phyloP scores from a whole-genome alignment of 768 basidiomycete genomes.

The Lyophyllum shimeji region DNA sequence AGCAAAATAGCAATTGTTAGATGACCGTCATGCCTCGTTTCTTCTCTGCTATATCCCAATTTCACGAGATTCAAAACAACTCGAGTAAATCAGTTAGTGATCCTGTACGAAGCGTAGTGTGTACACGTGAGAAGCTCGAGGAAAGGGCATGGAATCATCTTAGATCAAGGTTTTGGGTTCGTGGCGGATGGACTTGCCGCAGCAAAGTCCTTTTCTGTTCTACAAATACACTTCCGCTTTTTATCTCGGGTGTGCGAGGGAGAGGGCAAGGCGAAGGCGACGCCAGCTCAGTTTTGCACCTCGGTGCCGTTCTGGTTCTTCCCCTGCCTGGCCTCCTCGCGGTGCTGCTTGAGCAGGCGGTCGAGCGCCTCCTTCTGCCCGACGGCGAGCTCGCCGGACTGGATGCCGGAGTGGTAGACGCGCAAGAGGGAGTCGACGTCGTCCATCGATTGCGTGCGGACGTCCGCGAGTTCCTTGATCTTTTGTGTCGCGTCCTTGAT shows the following conservation, averaged over 20 bases:
- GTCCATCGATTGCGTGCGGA: constrained; percentile 98
- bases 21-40: background rate
- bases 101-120: background rate
- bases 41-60: background rate
- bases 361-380: constrained; percentile 95
- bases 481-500: constrained; percentile 98
- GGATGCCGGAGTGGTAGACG: constrained; percentile 93
- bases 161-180: constrained; percentile 5
- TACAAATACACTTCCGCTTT: constrained; percentile 15
- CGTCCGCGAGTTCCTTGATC: constrained; percentile 99
- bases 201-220: constrained; percentile 17
- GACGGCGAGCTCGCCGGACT: constrained; percentile 86
- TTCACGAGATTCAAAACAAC: background rate
- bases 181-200: background rate
- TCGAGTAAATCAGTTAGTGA: background rate
- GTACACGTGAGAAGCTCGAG: background rate
- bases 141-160: background rate
- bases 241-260: background rate
- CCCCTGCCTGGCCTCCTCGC: constrained; percentile 23
- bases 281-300: background rate
- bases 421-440: constrained; percentile 97
- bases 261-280: no score
- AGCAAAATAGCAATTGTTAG: constrained; percentile 3
- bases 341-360: constrained; percentile 79
- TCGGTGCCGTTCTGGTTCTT: no score